Evolutionary conservation across 2,329 filamentous ascomycete genomes (phyloP).

Genomic region (Xylariaceae sp.): DNA sequence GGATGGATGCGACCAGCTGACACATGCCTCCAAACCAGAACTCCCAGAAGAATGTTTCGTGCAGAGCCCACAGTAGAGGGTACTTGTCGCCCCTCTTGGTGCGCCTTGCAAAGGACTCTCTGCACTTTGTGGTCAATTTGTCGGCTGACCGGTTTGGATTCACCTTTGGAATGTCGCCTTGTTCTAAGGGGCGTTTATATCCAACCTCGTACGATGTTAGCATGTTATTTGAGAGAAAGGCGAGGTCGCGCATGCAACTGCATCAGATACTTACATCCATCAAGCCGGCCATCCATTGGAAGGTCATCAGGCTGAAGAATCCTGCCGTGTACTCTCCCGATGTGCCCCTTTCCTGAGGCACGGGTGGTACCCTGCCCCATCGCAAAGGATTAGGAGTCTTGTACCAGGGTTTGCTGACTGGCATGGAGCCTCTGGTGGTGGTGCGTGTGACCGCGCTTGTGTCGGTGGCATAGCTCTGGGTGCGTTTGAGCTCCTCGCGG

Average conservation of each 20-base stretch:
- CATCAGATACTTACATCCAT: constrained; percentile 65
- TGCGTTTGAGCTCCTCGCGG: constrained; percentile 33
- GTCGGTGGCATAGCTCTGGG: constrained; percentile 51
- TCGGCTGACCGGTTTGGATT: constrained; percentile 76
- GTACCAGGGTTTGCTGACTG: constrained; percentile 54
- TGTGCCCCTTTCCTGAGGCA: constrained; percentile 47
- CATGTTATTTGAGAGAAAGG: not conserved
- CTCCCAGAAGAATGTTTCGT: constrained; percentile 80
- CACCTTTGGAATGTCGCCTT: constrained; percentile 83
- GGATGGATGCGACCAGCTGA: constrained; percentile 66
- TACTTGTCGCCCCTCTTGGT: constrained; percentile 64
- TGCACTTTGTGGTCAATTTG: constrained; percentile 61
- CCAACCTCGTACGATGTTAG: constrained; percentile 54
- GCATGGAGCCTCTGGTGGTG: constrained; percentile 29
- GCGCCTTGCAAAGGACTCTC: constrained; percentile 65
- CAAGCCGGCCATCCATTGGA: constrained; percentile 85
- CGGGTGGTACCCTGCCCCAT: constrained; percentile 53
- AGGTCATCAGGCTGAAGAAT: constrained; percentile 72
- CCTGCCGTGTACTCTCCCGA: constrained; percentile 70
- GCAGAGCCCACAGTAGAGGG: constrained; percentile 74
- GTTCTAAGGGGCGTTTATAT: constrained; percentile 77
- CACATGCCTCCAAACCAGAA: constrained; percentile 81
- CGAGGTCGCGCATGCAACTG: not conserved
- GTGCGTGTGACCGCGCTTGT: constrained; percentile 45
- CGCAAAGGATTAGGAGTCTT: constrained; percentile 57